These are phyloP conservation scores for Citrus medica DNA, from an alignment of 345 rosid species.

Conservation along the genomic window DNA sequence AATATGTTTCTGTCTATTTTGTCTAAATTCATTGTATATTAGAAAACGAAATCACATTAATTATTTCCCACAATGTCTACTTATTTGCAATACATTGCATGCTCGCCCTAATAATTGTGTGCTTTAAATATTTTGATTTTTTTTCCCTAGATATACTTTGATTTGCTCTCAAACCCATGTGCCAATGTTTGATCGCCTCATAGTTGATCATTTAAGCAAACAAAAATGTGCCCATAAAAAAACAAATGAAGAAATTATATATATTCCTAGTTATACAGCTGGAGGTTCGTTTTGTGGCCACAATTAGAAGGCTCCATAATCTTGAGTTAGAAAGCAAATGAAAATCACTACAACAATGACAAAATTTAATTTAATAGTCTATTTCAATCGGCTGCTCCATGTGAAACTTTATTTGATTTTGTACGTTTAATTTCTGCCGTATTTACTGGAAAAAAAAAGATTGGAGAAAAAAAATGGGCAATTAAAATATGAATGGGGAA, in stretches of 20 bases:
- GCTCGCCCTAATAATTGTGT: neutral
- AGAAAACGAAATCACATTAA: neutral
- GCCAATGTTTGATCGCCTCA: neutral
- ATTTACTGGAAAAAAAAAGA: neutral
- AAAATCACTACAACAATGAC: neutral
- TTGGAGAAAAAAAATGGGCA: neutral
- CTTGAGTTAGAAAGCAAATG: neutral
- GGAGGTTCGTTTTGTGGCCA: neutral
- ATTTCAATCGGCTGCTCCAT: neutral
- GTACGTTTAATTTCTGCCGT: neutral
- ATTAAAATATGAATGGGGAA: neutral
- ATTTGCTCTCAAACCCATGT: neutral
- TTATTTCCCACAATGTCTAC: neutral
- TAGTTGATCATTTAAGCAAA: neutral
- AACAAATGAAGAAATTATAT: neutral
- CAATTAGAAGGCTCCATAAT: neutral
- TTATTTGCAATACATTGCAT: neutral
- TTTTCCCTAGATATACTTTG: neutral
- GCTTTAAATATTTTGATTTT: neutral
- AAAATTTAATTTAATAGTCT: neutral
- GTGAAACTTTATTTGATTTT: conserved; percentile 6
- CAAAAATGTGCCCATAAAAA: neutral
- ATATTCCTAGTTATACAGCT: neutral
- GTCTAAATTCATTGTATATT: neutral
- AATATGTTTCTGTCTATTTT: neutral